These are phyloP conservation scores for Odontarrhena argentea DNA, from an alignment of 345 rosid genomes.

Conservation along the genomic window DNA sequence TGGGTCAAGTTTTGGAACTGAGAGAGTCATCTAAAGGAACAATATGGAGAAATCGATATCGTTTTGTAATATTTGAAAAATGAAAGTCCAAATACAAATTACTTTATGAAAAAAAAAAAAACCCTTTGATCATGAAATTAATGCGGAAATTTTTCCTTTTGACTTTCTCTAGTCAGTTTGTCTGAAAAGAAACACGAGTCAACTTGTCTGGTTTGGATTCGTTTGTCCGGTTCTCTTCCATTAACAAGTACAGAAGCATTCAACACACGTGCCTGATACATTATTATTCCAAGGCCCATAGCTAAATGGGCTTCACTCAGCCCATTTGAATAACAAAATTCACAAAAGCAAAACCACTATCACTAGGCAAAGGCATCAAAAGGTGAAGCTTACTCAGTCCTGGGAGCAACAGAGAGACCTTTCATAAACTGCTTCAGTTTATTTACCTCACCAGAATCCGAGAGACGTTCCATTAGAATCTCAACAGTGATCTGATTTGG, in stretches of 20 bases:
- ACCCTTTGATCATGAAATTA: too few relatives aligned
- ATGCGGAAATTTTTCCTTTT: too few relatives aligned
- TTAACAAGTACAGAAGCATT: constrained; percentile 11
- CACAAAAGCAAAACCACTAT: constrained; percentile 3
- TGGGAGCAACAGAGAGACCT: constrained; percentile 49
- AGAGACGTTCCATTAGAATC: constrained; percentile 71
- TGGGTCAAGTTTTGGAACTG: constrained; percentile 44
- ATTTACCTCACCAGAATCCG: constrained; percentile 56
- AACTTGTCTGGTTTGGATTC: constrained; percentile 16
- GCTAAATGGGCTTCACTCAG: neutral
- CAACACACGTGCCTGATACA: constrained; percentile 8
- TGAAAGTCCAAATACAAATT: too few relatives aligned
- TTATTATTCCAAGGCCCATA: neutral
- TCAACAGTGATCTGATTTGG: constrained; percentile 74
- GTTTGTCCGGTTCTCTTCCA: constrained; percentile 15
- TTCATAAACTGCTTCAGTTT: constrained; percentile 53
- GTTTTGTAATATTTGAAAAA: too few relatives aligned
- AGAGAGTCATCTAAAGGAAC: constrained; percentile 77
- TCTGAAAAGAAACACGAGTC: constrained; percentile 17
- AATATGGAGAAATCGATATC: too few relatives aligned
- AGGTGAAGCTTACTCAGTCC: constrained; percentile 14
- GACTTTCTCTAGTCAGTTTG: constrained; percentile 22
- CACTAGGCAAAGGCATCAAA: constrained; percentile 24
- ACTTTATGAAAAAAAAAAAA: too few relatives aligned
- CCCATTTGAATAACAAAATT: neutral